Evolutionary conservation across 2,329 filamentous ascomycete species (phyloP), one percentile per base, ranked within the genome.

Genomic region (Xenoacremonium recifei): DNA sequence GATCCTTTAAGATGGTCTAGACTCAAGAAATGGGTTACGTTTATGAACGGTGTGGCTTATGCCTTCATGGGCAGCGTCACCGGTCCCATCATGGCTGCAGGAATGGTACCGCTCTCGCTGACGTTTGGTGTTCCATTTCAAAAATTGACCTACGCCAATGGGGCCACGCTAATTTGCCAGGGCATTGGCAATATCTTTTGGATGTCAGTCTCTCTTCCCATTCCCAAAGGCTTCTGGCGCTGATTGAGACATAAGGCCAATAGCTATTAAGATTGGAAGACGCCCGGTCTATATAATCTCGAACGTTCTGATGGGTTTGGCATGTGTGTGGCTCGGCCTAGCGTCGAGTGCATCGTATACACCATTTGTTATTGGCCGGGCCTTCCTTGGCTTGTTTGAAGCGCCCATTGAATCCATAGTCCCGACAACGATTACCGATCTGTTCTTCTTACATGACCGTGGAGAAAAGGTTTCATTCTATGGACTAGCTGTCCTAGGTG

Each of bases 61-160:
- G 37, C 37, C 12, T 44, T 44, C 18, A 27, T 44, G 37, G 42
- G 42, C 4, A 44, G 42, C n/a, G 37, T 44, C n/a, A 44, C 37
- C 15, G 42, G 42, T 3, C 37, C 42, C 9, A 40, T 44, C 33
- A 44, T 44, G 42, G 36, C 42, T 12, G 42, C 42, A 12, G 37
- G 37, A 12, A 44, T 44, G 42, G 23, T 44, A 9, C 37, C 36
- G 4, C 42, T 36, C 3, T 16, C 42, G 9, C 32, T 39, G n/a
- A 40, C 33, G 13, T 44, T 44, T 37, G 42, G 42, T 20, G 37
- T 35, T 19, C 31, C 25, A 11, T 25, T 44, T 4, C 36, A 39
- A 10, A 39, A 40, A 5, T 16, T 44, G 13, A 32, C 42, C 13
- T 44, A 40, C 11, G 42, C 42, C 20, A 40, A 39, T 27, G 42